Base-by-base conservation (phyloP, 345 rosid genomes). In the Hibiscus mutabilis region DNA sequence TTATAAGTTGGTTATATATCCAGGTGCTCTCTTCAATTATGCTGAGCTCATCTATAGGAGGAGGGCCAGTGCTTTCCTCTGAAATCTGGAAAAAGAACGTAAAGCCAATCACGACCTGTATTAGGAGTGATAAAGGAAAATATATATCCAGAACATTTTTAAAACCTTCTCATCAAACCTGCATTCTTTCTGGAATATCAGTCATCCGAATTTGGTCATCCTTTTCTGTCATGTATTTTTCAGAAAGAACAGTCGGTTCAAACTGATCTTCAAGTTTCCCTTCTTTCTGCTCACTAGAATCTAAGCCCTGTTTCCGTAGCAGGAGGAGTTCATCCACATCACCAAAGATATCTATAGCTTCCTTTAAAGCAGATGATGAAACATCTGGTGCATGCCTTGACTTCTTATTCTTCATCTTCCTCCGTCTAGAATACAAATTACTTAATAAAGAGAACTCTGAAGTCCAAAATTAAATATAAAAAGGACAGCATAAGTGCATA, bases 111-210 rank as follows among this genome's bases (percentile, higher is more conserved):
- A 61, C 61, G 37, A 63, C 25, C 65, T 19, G 59, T 12, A 73
- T 29, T 18, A 68, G 74, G 70, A 73, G 58, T 3, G 42, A 27
- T 51, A 31, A 44, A 46, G 24, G 58, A 52, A 80, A 79, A 55
- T 69, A 25, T 25, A 51, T 46, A 64, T 52, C 18, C 0, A 49
- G 46, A 24, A 72, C 18, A 55, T 21, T 21, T 46, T 15, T 68
- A 25, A 68, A 70, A 66, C 77, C 25, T 68, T 44, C 31, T 31
- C 18, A 46, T 22, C 37, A 73, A 58, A 95, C 99, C 96, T 95
- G 99, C 85, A 89, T 90, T 77, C 98, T 86, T 84, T 95, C 99
- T 21, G 98, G 99, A 78, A 92, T 74, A 82, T 95, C 98, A 79
- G 77, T 80, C 78, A 74, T 81, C 46, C 96, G 85, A 66, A 95